Conservation (phyloP, 2,329 filamentous ascomycete genomes). For the Colletotrichum musicola region DNA sequence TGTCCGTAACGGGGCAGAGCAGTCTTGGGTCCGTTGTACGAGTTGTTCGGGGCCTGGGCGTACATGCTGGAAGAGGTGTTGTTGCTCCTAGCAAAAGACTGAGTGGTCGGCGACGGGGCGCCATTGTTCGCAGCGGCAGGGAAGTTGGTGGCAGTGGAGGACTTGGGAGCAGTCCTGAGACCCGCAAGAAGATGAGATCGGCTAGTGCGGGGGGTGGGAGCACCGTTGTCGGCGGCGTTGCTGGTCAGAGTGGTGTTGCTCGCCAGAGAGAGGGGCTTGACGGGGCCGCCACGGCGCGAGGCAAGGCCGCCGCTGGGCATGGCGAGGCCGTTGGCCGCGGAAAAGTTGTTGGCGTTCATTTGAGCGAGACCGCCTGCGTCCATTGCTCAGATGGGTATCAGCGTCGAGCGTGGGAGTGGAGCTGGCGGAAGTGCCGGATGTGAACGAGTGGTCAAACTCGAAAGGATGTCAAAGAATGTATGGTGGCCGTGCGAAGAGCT, state of each 20-base stretch:
- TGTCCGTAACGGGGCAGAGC: slow-evolving; percentile 63
- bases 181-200: slow-evolving; percentile 95
- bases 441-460: slow-evolving; percentile 31
- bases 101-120: slow-evolving; percentile 56
- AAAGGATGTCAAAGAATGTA: slow-evolving; percentile 29
- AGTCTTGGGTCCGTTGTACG: slow-evolving; percentile 68
- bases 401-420: slow-evolving; percentile 20
- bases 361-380: slow-evolving; percentile 99
- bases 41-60: slow-evolving; percentile 55
- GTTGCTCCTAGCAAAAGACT: slow-evolving; percentile 57
- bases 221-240: slow-evolving; percentile 74
- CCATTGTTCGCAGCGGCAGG: slow-evolving; percentile 70
- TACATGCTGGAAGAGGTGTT: slow-evolving; percentile 60
- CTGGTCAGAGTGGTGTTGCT: slow-evolving; percentile 74
- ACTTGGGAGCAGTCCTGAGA: slow-evolving; percentile 93
- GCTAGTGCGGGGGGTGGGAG: slow-evolving; percentile 90
- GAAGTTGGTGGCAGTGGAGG: slow-evolving; percentile 77
- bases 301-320: slow-evolving; percentile 85
- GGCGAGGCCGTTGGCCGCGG: slow-evolving; percentile 77
- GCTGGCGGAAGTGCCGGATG: slow-evolving; percentile 18
- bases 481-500: slow-evolving; percentile 33
- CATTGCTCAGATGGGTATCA: slow-evolving; percentile 66
- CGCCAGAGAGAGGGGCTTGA: slow-evolving; percentile 90
- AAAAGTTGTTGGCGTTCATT: slow-evolving; percentile 92
- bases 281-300: slow-evolving; percentile 84